Percentiles rank a stretch among this genome's conserved stretches.
These are phyloP conservation scores for Sporothrix phasma DNA, from an alignment of 2,329 filamentous ascomycete genomes.

Conservation along the genomic window DNA sequence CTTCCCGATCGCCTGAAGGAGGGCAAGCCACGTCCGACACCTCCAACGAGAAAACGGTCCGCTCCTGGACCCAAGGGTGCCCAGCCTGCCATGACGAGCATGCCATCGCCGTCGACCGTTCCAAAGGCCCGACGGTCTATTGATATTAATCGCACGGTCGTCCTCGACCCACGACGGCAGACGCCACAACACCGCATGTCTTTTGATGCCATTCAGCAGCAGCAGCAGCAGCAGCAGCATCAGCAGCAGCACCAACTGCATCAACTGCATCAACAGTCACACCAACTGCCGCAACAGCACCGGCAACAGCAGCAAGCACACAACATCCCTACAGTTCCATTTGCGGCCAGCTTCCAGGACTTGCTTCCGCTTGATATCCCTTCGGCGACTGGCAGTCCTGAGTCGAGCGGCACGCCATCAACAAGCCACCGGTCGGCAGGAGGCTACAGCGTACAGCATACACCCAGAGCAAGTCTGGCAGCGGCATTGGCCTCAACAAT, in stretches of 20 bases:
- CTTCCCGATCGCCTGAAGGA: conserved; percentile 63
- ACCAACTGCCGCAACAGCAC: background rate
- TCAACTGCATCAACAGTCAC: conserved; percentile 13
- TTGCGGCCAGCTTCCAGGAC: conserved; percentile 34
- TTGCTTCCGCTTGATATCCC: conserved; percentile 37
- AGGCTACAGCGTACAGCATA: conserved; percentile 22
- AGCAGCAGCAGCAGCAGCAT: conserved; percentile 15
- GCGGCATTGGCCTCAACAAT: background rate
- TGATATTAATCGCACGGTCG: conserved; percentile 20
- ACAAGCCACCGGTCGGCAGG: conserved; percentile 23
- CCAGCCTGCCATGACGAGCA: conserved; percentile 22
- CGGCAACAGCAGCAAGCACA: conserved; percentile 4
- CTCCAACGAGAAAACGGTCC: conserved; percentile 45
- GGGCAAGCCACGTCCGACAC: conserved; percentile 28
- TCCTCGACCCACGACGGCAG: conserved; percentile 13
- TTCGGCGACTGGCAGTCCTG: conserved; percentile 32
- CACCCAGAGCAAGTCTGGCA: conserved; percentile 9
- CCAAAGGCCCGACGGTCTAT: conserved; percentile 21
- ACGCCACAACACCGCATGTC: conserved; percentile 21
- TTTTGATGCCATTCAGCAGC: conserved; percentile 22
- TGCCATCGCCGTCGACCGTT: conserved; percentile 22
- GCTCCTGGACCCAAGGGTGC: conserved; percentile 37
- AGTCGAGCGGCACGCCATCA: conserved; percentile 26
- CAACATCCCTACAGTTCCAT: conserved; percentile 23
- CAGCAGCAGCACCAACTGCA: conserved; percentile 16